These are phyloP conservation scores for Jaminaea rosea DNA, from an alignment of 1,284 basidiomycete species.

Conservation along the genomic window DNA sequence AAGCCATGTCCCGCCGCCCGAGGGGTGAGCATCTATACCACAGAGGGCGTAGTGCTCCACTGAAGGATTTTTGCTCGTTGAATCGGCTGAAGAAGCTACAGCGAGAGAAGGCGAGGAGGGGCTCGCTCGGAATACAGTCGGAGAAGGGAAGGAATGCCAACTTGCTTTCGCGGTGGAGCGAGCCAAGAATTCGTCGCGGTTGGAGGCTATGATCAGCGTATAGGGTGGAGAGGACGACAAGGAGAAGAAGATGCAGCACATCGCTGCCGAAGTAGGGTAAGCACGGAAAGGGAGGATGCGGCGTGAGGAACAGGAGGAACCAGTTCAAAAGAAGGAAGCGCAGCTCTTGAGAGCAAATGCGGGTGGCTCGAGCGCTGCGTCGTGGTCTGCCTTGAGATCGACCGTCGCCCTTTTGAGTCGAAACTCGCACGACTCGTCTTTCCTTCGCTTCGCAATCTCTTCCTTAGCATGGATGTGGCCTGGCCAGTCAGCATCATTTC, in stretches of 20 bases:
- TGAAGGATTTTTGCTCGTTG: too few relatives aligned
- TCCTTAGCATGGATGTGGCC: background rate
- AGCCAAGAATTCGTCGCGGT: conserved; percentile 32
- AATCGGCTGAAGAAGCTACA: too few relatives aligned
- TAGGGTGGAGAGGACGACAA: background rate
- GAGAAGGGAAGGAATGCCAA: conserved; percentile 23
- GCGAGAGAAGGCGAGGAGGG: too few relatives aligned
- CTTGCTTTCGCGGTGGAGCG: conserved; percentile 18
- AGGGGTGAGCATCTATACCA: conserved; percentile 16
- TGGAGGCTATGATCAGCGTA: conserved; percentile 18
- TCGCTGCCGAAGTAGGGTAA: background rate
- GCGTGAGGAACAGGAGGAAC: too few relatives aligned
- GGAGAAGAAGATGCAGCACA: conserved; percentile 2
- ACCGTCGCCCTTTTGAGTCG: background rate
- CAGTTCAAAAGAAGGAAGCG: too few relatives aligned
- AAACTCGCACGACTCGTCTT: background rate
- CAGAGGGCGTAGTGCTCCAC: conserved; percentile 13
- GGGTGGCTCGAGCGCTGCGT: background rate
- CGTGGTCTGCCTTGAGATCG: background rate
- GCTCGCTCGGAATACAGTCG: background rate
- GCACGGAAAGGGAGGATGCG: background rate
- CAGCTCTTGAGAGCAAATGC: too few relatives aligned
- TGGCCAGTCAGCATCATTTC: conserved; percentile 1
- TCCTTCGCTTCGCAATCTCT: background rate
- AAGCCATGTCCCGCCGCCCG: conserved; percentile 37